Percentiles rank a stretch among this genome's conserved stretches.
phyloP scores from a whole-genome alignment of 1,139 yeast species.

The Lodderomyces parapsilosis region DNA sequence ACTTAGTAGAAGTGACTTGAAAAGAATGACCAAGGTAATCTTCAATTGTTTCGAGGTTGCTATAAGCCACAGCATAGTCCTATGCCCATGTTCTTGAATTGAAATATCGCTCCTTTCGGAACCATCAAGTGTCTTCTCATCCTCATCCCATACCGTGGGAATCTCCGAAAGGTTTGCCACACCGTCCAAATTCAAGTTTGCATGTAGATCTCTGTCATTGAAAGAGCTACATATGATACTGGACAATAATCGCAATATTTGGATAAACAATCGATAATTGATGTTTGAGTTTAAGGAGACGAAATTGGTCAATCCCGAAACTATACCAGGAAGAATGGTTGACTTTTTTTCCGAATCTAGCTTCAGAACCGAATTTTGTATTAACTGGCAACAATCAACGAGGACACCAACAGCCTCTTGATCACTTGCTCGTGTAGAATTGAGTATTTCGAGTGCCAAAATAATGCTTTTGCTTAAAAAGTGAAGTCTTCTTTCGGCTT shows the following conservation, averaged over 20 bases:
- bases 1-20: slow-evolving; percentile 23
- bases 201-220: slow-evolving; percentile 24
- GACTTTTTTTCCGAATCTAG: slow-evolving; percentile 33
- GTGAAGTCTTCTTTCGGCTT: slow-evolving; percentile 20
- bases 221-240: slow-evolving; percentile 26
- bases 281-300: slow-evolving; percentile 22
- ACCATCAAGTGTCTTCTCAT: slow-evolving; percentile 9
- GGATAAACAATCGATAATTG: slow-evolving; percentile 24
- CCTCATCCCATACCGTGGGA: slow-evolving; percentile 20
- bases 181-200: slow-evolving; percentile 12
- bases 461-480: slow-evolving; percentile 29
- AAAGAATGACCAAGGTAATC: slow-evolving; percentile 37
- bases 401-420: slow-evolving; percentile 11
- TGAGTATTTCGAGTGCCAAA: slow-evolving; percentile 20
- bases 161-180: slow-evolving; percentile 16
- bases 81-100: slow-evolving; percentile 15
- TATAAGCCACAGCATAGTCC: slow-evolving; percentile 60
- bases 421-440: slow-evolving; percentile 11
- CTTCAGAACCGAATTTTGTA: slow-evolving; percentile 7
- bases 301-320: slow-evolving; percentile 33
- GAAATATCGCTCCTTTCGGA: slow-evolving; percentile 8
- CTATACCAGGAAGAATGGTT: slow-evolving; percentile 40
- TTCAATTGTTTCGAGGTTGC: slow-evolving; percentile 65
- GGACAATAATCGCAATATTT: slow-evolving; percentile 23
- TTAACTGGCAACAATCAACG: slow-evolving; percentile 6